Conservation (phyloP, 352 stramenopile genomes). For the Pythium coloratum region DNA sequence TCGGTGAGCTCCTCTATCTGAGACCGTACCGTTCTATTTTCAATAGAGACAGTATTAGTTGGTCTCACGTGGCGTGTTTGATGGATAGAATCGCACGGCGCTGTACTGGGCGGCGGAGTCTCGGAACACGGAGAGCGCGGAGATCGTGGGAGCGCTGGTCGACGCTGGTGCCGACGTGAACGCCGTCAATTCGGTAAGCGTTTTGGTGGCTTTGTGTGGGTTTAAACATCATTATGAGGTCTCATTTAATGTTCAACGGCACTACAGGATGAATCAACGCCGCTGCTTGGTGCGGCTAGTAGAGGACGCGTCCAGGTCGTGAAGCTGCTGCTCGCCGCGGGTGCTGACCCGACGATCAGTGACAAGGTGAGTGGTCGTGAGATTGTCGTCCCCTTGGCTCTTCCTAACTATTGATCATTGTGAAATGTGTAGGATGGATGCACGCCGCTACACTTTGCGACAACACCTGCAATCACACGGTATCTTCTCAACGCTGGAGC, state of each 20-base stretch:
- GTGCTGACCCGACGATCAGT: not conserved
- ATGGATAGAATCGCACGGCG: not conserved
- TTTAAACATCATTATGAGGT: not conserved
- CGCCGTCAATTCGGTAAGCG: not conserved
- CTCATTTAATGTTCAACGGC: not conserved
- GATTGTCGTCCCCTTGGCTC: too few species aligned
- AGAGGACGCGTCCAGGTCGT: not conserved
- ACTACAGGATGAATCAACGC: not conserved
- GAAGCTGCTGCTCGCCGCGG: not conserved
- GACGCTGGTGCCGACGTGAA: slow-evolving; percentile 11
- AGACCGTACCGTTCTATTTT: too few species aligned
- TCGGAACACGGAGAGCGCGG: not conserved
- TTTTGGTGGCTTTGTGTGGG: not conserved
- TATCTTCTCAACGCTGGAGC: not conserved
- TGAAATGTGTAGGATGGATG: not conserved
- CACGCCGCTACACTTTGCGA: not conserved
- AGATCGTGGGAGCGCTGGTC: not conserved
- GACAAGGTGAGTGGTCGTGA: not conserved
- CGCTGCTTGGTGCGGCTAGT: not conserved
- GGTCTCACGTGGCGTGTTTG: too few species aligned
- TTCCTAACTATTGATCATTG: too few species aligned
- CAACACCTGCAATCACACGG: not conserved
- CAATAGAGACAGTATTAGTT: too few species aligned
- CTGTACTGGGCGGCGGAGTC: not conserved
- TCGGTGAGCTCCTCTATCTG: not conserved